Evolutionary conservation across 2,329 filamentous ascomycete genomes (phyloP).

Genomic region (Penicillium concentricum): DNA sequence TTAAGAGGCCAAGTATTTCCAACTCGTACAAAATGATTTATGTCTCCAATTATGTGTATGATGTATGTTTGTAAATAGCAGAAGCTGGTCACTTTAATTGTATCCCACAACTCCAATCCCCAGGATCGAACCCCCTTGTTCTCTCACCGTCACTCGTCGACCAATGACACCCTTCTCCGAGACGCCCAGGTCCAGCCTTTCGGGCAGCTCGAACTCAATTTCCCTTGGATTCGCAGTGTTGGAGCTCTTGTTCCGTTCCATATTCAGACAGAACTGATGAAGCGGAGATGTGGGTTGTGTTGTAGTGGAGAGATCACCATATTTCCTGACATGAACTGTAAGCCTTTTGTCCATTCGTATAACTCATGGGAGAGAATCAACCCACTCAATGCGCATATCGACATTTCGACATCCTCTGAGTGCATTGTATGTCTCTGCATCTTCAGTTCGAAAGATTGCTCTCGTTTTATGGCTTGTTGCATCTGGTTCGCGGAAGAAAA

Average conservation of each 20-base stretch:
- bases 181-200: conserved; percentile 34
- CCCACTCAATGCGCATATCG: conserved; percentile 37
- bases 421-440: conserved; percentile 19
- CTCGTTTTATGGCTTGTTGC: conserved; percentile 13
- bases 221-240: conserved; percentile 2
- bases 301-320: conserved; percentile 29
- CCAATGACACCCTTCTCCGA: conserved; percentile 37
- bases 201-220: conserved; percentile 30
- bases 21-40: neutral
- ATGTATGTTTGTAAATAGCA: neutral
- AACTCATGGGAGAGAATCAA: neutral
- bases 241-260: conserved; percentile 1
- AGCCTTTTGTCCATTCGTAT: neutral
- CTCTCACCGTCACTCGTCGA: conserved; percentile 31
- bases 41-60: conserved; percentile 1
- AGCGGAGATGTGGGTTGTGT: conserved; percentile 18
- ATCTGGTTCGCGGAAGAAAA: conserved; percentile 30
- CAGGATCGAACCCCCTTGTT: conserved; percentile 21
- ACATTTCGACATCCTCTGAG: conserved; percentile 23
- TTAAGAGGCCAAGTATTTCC: neutral
- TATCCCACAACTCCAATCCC: conserved; percentile 37
- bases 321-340: conserved; percentile 16
- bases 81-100: conserved; percentile 21
- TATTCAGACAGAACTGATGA: conserved; percentile 28
- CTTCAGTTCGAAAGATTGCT: conserved; percentile 30